A percentile compares a stretch with the other conserved stretches of the same genome.
phyloP scores from a whole-genome alignment of 2,329 filamentous ascomycete species.

The Talaromyces sp. region DNA sequence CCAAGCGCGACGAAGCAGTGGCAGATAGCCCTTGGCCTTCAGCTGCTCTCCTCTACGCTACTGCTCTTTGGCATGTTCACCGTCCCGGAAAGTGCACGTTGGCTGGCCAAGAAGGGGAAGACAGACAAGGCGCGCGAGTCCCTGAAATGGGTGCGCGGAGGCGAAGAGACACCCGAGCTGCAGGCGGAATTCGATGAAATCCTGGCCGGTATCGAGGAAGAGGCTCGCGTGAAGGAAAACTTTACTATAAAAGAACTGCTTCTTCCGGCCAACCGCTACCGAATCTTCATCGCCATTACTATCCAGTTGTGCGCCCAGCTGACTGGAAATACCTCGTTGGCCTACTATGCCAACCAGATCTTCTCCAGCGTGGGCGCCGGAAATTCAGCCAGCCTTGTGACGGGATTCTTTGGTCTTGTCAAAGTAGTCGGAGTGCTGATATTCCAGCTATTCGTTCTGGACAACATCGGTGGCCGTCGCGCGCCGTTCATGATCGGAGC shows the following conservation, averaged over 20 bases:
- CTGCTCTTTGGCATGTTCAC: slow-evolving; percentile 47
- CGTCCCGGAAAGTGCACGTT: slow-evolving; percentile 44
- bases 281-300: slow-evolving; percentile 46
- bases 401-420: slow-evolving; percentile 50
- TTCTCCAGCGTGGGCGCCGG: slow-evolving; percentile 48
- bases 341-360: slow-evolving; percentile 50
- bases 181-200: slow-evolving; percentile 33
- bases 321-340: slow-evolving; percentile 48
- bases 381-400: slow-evolving; percentile 44
- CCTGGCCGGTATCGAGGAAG: slow-evolving; percentile 44
- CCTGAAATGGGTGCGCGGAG: slow-evolving; percentile 50
- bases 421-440: slow-evolving; percentile 46
- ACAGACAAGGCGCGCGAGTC: slow-evolving; percentile 44
- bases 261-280: slow-evolving; percentile 44
- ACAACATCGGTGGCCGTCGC: slow-evolving; percentile 47
- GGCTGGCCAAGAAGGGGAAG: slow-evolving; percentile 44
- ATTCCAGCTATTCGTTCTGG: slow-evolving; percentile 47
- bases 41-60: slow-evolving; percentile 45
- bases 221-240: slow-evolving; percentile 41
- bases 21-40: slow-evolving; percentile 45
- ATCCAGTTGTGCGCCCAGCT: slow-evolving; percentile 48
- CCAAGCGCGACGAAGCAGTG: slow-evolving; percentile 40
- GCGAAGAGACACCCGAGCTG: slow-evolving; percentile 32
- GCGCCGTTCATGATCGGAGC: slow-evolving; percentile 47
- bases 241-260: slow-evolving; percentile 45